A percentile compares a stretch with the other conserved stretches of the same genome.
Evolutionary conservation across 768 basidiomycete genomes (phyloP).

Genomic region (Cubamyces lactineus): DNA sequence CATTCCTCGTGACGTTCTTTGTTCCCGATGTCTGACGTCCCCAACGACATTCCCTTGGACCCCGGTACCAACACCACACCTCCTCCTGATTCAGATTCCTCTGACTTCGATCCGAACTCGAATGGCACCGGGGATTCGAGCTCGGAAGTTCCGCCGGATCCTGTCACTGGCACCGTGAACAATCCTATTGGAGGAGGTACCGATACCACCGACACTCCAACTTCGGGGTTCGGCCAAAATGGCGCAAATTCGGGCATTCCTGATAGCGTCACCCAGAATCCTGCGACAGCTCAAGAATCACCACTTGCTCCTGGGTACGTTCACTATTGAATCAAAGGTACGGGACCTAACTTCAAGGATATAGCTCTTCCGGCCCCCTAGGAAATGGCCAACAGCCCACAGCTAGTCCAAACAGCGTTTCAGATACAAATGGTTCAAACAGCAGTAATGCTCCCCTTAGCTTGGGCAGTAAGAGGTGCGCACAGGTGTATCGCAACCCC

Average conservation of each 20-base stretch:
- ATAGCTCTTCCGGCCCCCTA: not conserved
- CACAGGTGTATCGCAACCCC: no score
- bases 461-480: constrained; percentile 6
- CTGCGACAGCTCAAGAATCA: not conserved
- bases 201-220: not conserved
- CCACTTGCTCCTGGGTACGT: not conserved
- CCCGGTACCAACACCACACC: not conserved
- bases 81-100: not conserved
- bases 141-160: not conserved
- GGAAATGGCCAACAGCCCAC: not conserved
- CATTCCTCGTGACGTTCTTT: not conserved
- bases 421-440: not conserved
- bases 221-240: not conserved
- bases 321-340: no score
- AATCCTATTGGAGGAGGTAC: not conserved
- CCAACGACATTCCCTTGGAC: constrained; percentile 6
- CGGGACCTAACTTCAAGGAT: not conserved
- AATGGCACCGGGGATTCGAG: not conserved
- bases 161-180: not conserved
- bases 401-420: not conserved
- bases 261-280: not conserved
- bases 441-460: not conserved
- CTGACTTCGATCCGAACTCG: not conserved
- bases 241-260: not conserved
- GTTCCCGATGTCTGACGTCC: constrained; percentile 18